Base-by-base conservation (phyloP, 176 grass and related monocot species). In the Neostapfia colusana region DNA sequence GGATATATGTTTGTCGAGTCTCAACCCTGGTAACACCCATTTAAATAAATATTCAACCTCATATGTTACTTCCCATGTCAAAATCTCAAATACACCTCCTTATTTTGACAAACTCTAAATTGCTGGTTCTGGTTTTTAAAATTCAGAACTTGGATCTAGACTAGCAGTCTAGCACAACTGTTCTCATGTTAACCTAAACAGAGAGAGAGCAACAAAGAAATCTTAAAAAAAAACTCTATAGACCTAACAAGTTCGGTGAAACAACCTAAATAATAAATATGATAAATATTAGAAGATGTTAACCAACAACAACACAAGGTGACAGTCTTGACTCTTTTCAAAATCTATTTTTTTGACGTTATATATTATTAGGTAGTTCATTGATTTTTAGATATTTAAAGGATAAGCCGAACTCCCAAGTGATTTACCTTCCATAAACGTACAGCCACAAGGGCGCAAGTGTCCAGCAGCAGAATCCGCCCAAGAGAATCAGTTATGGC, bases 401-500 rank as follows among this genome's bases (percentile, higher is more conserved):
- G 73, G 26, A 50, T 46, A 41, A 67, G 23, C 67, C 35, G 20
- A 62, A 55, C 77, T 7, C 72, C 20, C 53, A 7, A 57, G 23
- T 63, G 20, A 45, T 63, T 82, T 85, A 98, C 91, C 95, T 98
- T 98, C 95, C 91, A 98, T 68, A 98, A 56, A 69, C 95, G 76
- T 39, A 98, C 95, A 84, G 84, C 95, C 57, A 98, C 95, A 88
- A 94, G 89, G 14, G 95, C 95, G 67, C 77, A 86, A 70, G 91
- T 98, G 69, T 98, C 95, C 54, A 98, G 82, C 40, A 98, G 61
- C 67, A 98, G 68, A 76, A 98, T 92, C 28, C 95, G 81, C 41
- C 95, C 95, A 50, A 98, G 85, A 82, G 95, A 98, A 94, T 94
- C 95, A 61, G 95, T 98, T 78, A 98, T 91, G 48, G 91, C 86